A percentile compares a stretch with the other conserved stretches of the same genome.
phyloP scores from a whole-genome alignment of 2,329 filamentous ascomycete genomes.

The Calonectria hawksworthii region DNA sequence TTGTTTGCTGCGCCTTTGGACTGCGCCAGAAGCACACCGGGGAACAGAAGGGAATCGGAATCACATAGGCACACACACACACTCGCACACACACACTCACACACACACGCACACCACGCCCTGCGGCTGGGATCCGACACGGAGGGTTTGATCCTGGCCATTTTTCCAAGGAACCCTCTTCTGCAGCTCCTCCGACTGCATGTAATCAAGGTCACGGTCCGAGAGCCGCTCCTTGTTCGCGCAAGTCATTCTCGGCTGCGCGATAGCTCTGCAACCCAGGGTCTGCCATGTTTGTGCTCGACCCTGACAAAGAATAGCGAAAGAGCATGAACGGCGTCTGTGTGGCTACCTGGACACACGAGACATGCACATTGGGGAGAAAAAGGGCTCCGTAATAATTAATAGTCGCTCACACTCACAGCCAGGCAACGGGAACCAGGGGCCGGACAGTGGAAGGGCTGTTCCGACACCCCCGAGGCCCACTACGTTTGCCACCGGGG shows the following conservation, averaged over 20 bases:
- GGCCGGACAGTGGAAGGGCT: slow-evolving; percentile 40
- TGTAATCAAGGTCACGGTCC: not conserved
- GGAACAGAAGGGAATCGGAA: not conserved
- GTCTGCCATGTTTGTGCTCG: slow-evolving; percentile 10
- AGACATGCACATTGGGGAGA: not conserved
- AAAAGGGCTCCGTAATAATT: slow-evolving; percentile 7
- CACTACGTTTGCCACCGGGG: slow-evolving; percentile 36
- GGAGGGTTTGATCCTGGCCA: slow-evolving; percentile 2
- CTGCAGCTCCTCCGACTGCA: slow-evolving; percentile 5
- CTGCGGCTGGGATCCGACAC: slow-evolving; percentile 8
- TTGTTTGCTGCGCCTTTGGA: slow-evolving; percentile 12
- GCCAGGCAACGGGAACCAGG: slow-evolving; percentile 46
- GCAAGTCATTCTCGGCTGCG: slow-evolving; percentile 4
- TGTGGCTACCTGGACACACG: not conserved
- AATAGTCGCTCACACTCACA: slow-evolving; percentile 31
- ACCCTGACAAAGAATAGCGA: not conserved
- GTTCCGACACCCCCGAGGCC: slow-evolving; percentile 32
- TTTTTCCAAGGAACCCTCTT: not conserved
- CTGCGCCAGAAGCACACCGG: slow-evolving; percentile 5
- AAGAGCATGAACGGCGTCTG: not conserved
- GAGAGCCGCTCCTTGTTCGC: slow-evolving; percentile 3
- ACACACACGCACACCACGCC: not conserved
- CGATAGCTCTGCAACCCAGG: not conserved
- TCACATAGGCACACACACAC: not conserved
- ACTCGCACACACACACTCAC: not conserved